These are phyloP conservation scores for Rubroboletus satanas DNA, from an alignment of 768 basidiomycete genomes.

Conservation along the genomic window DNA sequence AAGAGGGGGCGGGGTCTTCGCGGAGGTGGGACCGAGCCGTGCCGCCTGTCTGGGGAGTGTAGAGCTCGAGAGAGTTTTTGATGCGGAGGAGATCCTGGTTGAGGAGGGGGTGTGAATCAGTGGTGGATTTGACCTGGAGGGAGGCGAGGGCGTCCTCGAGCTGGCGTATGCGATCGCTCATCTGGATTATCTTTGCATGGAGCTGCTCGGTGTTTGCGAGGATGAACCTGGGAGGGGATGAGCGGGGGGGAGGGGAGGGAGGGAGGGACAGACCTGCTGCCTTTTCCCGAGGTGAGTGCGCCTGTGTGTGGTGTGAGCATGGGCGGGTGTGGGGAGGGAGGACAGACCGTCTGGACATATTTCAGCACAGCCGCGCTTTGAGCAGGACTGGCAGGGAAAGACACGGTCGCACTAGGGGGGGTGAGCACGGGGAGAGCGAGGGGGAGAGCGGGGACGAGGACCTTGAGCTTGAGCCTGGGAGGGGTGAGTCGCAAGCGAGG, in stretches of 20 bases:
- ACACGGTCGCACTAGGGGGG: constrained; percentile 53
- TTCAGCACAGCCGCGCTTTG: constrained; percentile 61
- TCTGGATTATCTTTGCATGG: constrained; percentile 57
- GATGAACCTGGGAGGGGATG: constrained; percentile 47
- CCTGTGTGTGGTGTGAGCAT: constrained; percentile 32
- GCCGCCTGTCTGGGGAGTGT: constrained; percentile 34
- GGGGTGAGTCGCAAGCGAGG: background rate
- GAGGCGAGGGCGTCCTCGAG: constrained; percentile 56
- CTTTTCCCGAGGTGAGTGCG: constrained; percentile 57
- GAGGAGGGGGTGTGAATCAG: constrained; percentile 52
- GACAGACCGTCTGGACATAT: constrained; percentile 55
- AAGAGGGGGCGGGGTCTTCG: constrained; percentile 14
- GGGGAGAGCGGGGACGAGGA: constrained; percentile 15
- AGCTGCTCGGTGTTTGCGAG: constrained; percentile 65
- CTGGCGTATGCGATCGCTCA: constrained; percentile 60
- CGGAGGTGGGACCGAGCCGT: background rate
- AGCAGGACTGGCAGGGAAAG: constrained; percentile 65
- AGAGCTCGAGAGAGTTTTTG: constrained; percentile 66
- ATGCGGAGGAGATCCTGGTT: constrained; percentile 55
- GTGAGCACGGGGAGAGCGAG: constrained; percentile 8
- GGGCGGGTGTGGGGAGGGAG: background rate
- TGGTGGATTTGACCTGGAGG: constrained; percentile 39
- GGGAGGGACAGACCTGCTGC: constrained; percentile 49
- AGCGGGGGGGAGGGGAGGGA: background rate
- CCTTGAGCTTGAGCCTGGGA: constrained; percentile 52